phyloP scores from a whole-genome alignment of 2,329 filamentous ascomycete genomes.

The Fusarium secorum region DNA sequence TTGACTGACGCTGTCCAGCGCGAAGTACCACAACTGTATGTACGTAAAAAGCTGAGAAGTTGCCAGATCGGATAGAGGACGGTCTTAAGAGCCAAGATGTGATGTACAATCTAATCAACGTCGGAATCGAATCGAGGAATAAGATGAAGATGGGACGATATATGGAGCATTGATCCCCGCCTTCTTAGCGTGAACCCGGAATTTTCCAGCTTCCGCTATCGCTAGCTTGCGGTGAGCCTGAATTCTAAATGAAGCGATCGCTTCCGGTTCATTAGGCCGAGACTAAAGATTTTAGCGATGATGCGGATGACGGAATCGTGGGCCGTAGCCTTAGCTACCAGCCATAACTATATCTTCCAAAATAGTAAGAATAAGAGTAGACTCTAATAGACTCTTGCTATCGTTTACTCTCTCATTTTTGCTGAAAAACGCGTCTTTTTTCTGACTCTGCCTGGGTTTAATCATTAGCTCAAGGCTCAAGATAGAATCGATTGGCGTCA shows the following conservation, averaged over 20 bases:
- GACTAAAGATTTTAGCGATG: not conserved
- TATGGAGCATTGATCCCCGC: not conserved
- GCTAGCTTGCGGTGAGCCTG: slow-evolving; percentile 19
- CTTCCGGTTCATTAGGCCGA: not conserved
- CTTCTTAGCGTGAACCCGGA: not conserved
- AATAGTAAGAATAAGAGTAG: fast-evolving
- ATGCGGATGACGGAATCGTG: not conserved
- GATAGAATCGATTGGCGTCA: not conserved
- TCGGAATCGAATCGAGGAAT: not conserved
- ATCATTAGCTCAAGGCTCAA: not conserved
- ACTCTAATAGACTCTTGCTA: fast-evolving
- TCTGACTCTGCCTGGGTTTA: not conserved
- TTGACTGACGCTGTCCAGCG: fast-evolving
- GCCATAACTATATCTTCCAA: fast-evolving
- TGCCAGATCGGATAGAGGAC: fast-evolving
- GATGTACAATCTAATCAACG: not conserved
- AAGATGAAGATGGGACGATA: slow-evolving; percentile 1
- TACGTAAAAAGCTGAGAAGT: no score
- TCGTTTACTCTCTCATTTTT: fast-evolving
- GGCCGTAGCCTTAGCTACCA: not conserved
- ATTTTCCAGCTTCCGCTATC: not conserved
- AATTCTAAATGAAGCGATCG: slow-evolving; percentile 3
- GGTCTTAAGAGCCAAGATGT: not conserved
- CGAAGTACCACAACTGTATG: fast-evolving
- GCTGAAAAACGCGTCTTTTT: fast-evolving